Base-by-base conservation (phyloP, 805 yeast species). In the Monosporozyma servazzii region DNA sequence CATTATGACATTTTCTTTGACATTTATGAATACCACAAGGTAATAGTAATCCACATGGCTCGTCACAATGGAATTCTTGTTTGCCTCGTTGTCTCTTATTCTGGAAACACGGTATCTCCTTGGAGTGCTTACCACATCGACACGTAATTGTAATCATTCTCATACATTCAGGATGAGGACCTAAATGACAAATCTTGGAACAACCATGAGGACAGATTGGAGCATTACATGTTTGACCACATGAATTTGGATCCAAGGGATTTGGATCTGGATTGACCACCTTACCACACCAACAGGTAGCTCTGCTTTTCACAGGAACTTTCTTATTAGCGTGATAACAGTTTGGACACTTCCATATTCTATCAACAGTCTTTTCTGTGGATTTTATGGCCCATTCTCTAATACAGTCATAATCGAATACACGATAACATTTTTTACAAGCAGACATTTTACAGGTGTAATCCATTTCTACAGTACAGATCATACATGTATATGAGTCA, bases 281-380 rank as follows among this genome's bases (percentile, higher is more conserved):
- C 59, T 86, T 84, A 1, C 90, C 91, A 73, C 96, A 89, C 97
- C 97, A 89, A 63, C 97, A 89, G 0, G 70, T 61, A 9, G 64
- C 57, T 39, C 67, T 57, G 45, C 61, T 56, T 78, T 78, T 65
- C 78, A 83, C 40, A 66, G 75, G 56, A 67, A 75, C 37, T 87
- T 89, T 45, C 77, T 73, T 59, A 69, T 60, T 53, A 54, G 59
- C 48, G 68, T 71, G 48, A 71, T 79, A 47, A 67, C 71, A 67
- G 80, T 88, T 77, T 0, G 96, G 96, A 66, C 97, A 89, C 59
- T 89, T 75, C 96, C 96, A 89, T 41, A 75, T 71, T 47, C 76
- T 77, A 44, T 75, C 74, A 1, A 67, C 69, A 33, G 79, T 79
- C 1, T 86, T 82, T 6, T 86, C 78, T 2, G 86, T 78, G 5